phyloP scores from a whole-genome alignment of 1,284 basidiomycete genomes.

The Cryptococcus sp. region DNA sequence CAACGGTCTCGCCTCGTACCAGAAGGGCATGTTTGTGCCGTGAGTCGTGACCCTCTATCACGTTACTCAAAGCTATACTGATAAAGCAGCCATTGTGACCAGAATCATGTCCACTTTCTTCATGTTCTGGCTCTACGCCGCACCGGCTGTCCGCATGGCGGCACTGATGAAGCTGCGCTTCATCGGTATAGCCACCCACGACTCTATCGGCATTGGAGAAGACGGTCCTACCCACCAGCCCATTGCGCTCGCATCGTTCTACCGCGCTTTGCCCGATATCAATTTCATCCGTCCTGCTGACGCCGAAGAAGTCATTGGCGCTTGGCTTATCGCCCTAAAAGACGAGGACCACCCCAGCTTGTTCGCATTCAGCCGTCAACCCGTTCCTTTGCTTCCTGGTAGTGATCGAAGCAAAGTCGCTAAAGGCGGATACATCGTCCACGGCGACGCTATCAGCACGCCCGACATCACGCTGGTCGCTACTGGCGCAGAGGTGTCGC shows the following conservation, averaged over 20 bases:
- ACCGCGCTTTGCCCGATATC: conserved; percentile 43
- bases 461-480: conserved; percentile 44
- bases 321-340: conserved; percentile 36
- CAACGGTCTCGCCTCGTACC: conserved; percentile 42
- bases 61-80: conserved; percentile 4
- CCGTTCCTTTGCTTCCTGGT: conserved; percentile 39
- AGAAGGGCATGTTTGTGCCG: conserved; percentile 44
- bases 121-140: conserved; percentile 52
- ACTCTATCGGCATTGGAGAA: conserved; percentile 48
- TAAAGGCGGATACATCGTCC: conserved; percentile 39
- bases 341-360: conserved; percentile 33
- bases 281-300: conserved; percentile 48
- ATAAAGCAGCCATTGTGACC: conserved; percentile 49
- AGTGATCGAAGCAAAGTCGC: conserved; percentile 34
- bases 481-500: conserved; percentile 45
- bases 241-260: conserved; percentile 40
- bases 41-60: conserved; percentile 5
- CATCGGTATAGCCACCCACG: conserved; percentile 48
- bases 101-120: conserved; percentile 67
- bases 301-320: conserved; percentile 45
- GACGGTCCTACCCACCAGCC: conserved; percentile 41
- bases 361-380: conserved; percentile 39
- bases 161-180: conserved; percentile 45
- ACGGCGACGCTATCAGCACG: conserved; percentile 21
- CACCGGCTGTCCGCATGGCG: conserved; percentile 46